Evolutionary conservation across 2,329 filamentous ascomycete genomes (phyloP), one percentile per base, ranked within the genome.

Genomic region (Lasiodiplodia theobromae): DNA sequence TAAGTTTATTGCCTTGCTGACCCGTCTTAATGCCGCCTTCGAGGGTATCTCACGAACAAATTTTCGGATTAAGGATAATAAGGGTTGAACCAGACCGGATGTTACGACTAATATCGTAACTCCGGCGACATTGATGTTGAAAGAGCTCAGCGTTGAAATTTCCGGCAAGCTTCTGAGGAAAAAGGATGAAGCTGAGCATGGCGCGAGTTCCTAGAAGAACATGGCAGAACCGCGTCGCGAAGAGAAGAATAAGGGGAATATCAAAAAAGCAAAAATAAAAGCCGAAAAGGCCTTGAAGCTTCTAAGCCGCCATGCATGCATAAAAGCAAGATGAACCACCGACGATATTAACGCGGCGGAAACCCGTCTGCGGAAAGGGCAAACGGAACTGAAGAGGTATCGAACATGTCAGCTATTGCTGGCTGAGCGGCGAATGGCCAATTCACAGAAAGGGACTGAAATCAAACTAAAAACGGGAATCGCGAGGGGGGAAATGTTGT

Each of bases 261-360:
- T 18, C 8, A 56, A 28, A 14, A 14, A 10, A 16, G 10, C 3
- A 38, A 57, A 21, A 12, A 34, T 37, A 31, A 16, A 57, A 38
- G 18, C 12, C 23, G n/a, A n/a, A 49, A 62, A 62, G 49, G 57
- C 25, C 31, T 62, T 34, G 57, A 44, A 34, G 38, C 38, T 44
- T 28, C 7, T 34, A 11, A 31, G 57, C 31, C 10, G 54, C 18
- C 31, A 34, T 38, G 3, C 21, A 23, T n/a, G 21, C 18, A 57
- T 38, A 38, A 37, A 38, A 57, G 54, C 31, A 57, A 38, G 18
- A 47, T 8, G 11, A 31, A 37, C 52, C 14, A 28, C 52, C 25
- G 16, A 18, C 18, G 18, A 18, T n/a, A 37, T 14, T 31, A 16
- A 8, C 23, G 8, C 16, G 25, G 34, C 11, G 18, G 18, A 16